These are phyloP conservation scores for Cutaneotrichosporon sp. DNA, from an alignment of 1,284 basidiomycete species.

Conservation along the genomic window DNA sequence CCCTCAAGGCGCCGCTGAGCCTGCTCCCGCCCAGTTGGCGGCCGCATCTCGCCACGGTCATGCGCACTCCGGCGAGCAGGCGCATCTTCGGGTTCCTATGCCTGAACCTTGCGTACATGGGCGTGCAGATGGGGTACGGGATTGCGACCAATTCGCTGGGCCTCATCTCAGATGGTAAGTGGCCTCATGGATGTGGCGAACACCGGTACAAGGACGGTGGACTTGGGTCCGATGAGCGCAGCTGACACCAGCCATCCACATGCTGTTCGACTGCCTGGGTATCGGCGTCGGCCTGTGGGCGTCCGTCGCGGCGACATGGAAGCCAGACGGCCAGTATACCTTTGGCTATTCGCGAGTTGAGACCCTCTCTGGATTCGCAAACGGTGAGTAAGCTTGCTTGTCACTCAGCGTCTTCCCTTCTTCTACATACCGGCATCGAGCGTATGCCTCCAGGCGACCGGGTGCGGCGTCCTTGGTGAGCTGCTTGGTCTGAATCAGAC, in stretches of 20 bases:
- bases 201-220: no score
- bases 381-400: slow-evolving; percentile 65
- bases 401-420: no score
- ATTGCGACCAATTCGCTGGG: slow-evolving; percentile 97
- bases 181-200: not conserved
- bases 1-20: not conserved
- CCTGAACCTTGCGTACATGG: slow-evolving; percentile 93
- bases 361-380: slow-evolving; percentile 95
- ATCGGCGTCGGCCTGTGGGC: slow-evolving; percentile 94
- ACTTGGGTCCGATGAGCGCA: not conserved
- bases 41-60: slow-evolving; percentile 78
- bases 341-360: slow-evolving; percentile 99
- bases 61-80: slow-evolving; percentile 83
- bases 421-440: no score
- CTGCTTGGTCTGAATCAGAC: no score
- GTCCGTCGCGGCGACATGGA: slow-evolving; percentile 96
- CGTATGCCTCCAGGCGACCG: no score
- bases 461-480: no score
- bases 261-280: slow-evolving; percentile 99
- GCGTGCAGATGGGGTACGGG: slow-evolving; percentile 89
- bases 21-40: slow-evolving; percentile 46
- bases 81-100: slow-evolving; percentile 97
- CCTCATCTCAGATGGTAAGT: slow-evolving; percentile 89
- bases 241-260: slow-evolving; percentile 76
- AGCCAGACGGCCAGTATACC: slow-evolving; percentile 87